Conservation (phyloP, 2,329 filamentous ascomycete species). For the Botrytis galanthina region DNA sequence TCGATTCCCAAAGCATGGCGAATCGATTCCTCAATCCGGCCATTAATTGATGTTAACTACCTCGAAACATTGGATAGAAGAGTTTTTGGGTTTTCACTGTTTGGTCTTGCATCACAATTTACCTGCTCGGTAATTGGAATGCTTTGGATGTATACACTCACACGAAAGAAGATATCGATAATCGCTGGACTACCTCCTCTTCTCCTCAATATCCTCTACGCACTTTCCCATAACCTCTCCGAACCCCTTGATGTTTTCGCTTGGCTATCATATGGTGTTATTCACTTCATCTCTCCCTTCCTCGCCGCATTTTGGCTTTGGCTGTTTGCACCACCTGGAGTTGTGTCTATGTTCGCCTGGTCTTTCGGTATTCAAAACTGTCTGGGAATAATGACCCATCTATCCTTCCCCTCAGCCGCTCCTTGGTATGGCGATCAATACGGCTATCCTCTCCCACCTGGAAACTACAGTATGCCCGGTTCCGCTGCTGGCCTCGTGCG, state of each 20-base stretch:
- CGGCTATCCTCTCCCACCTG: conserved; percentile 69
- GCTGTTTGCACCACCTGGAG: conserved; percentile 81
- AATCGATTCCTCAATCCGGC: conserved; percentile 34
- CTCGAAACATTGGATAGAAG: conserved; percentile 31
- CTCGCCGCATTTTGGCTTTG: conserved; percentile 78
- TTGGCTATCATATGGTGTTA: conserved; percentile 91
- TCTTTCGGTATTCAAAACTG: conserved; percentile 92
- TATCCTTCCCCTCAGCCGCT: conserved; percentile 86
- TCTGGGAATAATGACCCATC: conserved; percentile 79
- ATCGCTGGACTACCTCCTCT: conserved; percentile 32
- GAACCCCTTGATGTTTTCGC: conserved; percentile 33
- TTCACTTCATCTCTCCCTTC: conserved; percentile 82
- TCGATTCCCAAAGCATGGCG: conserved; percentile 28
- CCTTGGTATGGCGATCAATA: conserved; percentile 96
- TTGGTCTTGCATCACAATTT: conserved; percentile 30
- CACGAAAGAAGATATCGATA: conserved; percentile 31
- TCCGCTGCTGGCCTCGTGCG: conserved; percentile 85
- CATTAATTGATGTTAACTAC: conserved; percentile 32
- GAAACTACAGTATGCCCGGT: conserved; percentile 86
- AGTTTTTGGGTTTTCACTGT: conserved; percentile 31
- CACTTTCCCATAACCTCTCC: conserved; percentile 66
- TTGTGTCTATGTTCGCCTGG: conserved; percentile 77
- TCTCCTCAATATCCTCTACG: conserved; percentile 74
- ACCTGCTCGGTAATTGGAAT: conserved; percentile 29
- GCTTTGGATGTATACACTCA: conserved; percentile 34